phyloP scores from a whole-genome alignment of 1,284 basidiomycete species.

The Fistulinella cinereoalba region DNA sequence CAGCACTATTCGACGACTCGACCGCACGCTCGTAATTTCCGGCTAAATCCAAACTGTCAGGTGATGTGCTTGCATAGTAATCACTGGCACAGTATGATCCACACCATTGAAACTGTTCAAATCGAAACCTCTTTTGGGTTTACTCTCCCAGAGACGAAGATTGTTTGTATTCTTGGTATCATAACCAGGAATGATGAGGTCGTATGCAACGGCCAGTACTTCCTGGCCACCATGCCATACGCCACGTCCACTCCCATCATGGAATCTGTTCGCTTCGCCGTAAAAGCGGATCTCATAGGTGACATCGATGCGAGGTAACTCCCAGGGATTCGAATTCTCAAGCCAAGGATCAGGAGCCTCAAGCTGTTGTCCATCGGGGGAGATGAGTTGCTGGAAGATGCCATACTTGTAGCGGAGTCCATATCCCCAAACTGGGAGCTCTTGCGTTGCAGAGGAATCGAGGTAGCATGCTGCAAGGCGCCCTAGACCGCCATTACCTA shows the following conservation, averaged over 20 bases:
- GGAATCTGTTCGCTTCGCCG: slow-evolving; percentile 70
- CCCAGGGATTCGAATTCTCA: slow-evolving; percentile 85
- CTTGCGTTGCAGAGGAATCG: slow-evolving; percentile 79
- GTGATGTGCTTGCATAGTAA: too few relatives aligned
- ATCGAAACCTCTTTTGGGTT: slow-evolving; percentile 90
- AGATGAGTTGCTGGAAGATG: slow-evolving; percentile 92
- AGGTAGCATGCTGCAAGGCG: slow-evolving; percentile 93
- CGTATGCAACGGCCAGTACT: slow-evolving; percentile 87
- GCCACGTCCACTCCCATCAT: slow-evolving; percentile 59
- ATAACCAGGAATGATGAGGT: slow-evolving; percentile 88
- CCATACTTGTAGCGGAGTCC: slow-evolving; percentile 87
- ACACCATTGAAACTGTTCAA: slow-evolving; percentile 87
- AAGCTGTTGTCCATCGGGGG: slow-evolving; percentile 79
- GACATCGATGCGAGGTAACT: slow-evolving; percentile 83
- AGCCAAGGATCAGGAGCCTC: slow-evolving; percentile 95
- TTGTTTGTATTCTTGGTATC: slow-evolving; percentile 77
- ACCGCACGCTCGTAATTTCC: slow-evolving; percentile 90
- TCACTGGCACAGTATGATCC: not conserved
- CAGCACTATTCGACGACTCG: slow-evolving; percentile 81
- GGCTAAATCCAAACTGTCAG: slow-evolving; percentile 41
- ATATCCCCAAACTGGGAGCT: slow-evolving; percentile 86
- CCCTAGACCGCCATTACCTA: slow-evolving; percentile 88
- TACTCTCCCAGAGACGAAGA: slow-evolving; percentile 78
- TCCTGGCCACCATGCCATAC: slow-evolving; percentile 89
- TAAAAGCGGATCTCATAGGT: slow-evolving; percentile 83